Base-by-base conservation (phyloP, 352 stramenopile genomes). In the Globisporangium canariense region DNA sequence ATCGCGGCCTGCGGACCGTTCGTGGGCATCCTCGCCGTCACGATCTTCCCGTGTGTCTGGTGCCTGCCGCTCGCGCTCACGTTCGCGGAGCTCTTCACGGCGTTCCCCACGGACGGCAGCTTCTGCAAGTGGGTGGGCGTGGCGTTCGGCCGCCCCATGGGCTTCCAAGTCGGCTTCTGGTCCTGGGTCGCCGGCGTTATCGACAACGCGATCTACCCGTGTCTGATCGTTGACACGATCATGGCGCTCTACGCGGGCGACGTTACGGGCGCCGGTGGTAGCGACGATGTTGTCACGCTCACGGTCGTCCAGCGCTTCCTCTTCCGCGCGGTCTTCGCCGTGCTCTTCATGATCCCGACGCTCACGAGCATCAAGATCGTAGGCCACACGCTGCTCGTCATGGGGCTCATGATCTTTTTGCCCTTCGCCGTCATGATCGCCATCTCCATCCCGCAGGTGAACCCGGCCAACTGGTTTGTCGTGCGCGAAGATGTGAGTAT, bases 121-220 rank as follows among this genome's bases (percentile, higher is more conserved):
- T 94, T 92, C 58, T 91, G 81, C 64, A 90, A 76, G 55, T 94
- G 86, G 86, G 81, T 94, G 46, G 82, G 85, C 36, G 74, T 84
- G 30, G 84, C 83, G 16, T 94, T 94, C 69, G 86, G 84, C 7
- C 75, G 79, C 22, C 85, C 86, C 63, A 91, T 90, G 88, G 88
- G 85, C 59, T 96, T 96, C 70, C 80, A 93, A 46, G 79, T 92
- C 32, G 86, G 84, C 45, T 95, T 78, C 56, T 94, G 85, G 88
- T 91, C 76, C 54, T 96, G 87, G 87, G 80, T 88, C 30, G 75
- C 78, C 5, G 83, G 79, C 25, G 81, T 94, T 58, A 93, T 94
- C 60, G 86, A 94, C 71, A 93, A 91, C 45, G 82, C 85, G 52
- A 91, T 93, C 72, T 95, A 94, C 58, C 87, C 87, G 8, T 89